Evolutionary conservation across 2,329 filamentous ascomycete genomes (phyloP).

Genomic region (Thyridium curvatum): DNA sequence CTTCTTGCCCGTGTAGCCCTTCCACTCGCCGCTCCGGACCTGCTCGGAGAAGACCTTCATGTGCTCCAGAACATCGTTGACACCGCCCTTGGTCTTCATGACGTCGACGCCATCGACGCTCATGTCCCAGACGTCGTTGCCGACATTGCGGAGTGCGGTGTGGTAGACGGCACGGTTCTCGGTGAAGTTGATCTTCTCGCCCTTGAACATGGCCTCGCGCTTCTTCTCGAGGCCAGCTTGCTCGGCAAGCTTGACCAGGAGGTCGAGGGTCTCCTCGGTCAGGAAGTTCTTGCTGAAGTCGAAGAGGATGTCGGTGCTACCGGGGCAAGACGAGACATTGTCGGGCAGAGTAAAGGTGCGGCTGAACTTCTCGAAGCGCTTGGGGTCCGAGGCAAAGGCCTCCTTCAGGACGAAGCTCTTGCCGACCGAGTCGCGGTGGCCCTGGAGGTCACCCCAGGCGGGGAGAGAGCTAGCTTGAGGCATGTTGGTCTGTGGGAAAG

Average conservation of each 20-base stretch:
- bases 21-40: conserved; percentile 92
- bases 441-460: conserved; percentile 85
- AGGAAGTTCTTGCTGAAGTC: conserved; percentile 99
- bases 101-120: conserved; percentile 89
- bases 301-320: conserved; percentile 79
- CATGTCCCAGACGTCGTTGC: conserved; percentile 61
- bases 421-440: conserved; percentile 80
- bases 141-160: conserved; percentile 84
- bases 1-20: conserved; percentile 94
- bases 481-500: conserved; percentile 38
- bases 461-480: conserved; percentile 79
- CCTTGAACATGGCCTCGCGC: conserved; percentile 94
- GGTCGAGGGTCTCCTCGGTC: conserved; percentile 81
- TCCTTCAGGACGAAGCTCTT: conserved; percentile 91
- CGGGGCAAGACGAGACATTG: conserved; percentile 50
- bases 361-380: conserved; percentile 86
- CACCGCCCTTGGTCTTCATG: conserved; percentile 80
- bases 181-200: conserved; percentile 99
- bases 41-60: conserved; percentile 98
- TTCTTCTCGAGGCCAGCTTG: conserved; percentile 89
- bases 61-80: conserved; percentile 86
- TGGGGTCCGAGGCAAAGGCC: conserved; percentile 80
- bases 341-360: conserved; percentile 79
- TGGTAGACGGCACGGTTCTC: conserved; percentile 96
- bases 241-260: conserved; percentile 84